A percentile compares a stretch with the other conserved stretches of the same genome.
phyloP scores from a whole-genome alignment of 176 grass and related monocot species.

The Eragrostis nindensis region DNA sequence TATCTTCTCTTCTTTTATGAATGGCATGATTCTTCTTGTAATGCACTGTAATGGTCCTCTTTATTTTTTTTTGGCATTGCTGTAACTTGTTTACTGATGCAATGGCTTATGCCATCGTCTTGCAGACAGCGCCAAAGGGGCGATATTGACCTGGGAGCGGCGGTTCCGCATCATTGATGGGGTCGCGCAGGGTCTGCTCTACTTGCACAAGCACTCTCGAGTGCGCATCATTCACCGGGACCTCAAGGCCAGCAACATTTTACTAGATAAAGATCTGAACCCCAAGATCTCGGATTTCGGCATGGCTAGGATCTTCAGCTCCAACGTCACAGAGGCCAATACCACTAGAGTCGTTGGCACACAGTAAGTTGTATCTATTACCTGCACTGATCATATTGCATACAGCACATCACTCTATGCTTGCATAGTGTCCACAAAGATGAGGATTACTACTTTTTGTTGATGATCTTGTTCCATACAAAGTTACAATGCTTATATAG shows the following conservation, averaged over 20 bases:
- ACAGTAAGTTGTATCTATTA: slow-evolving; percentile 31
- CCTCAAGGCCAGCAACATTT: slow-evolving; percentile 53
- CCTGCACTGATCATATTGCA: not conserved
- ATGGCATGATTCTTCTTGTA: no score
- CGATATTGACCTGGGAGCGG: slow-evolving; percentile 32
- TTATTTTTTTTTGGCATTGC: no score
- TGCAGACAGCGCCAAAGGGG: slow-evolving; percentile 33
- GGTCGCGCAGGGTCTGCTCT: slow-evolving; percentile 56
- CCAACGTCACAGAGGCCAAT: slow-evolving; percentile 44
- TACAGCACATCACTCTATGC: not conserved
- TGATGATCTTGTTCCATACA: not conserved
- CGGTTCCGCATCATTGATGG: slow-evolving; percentile 60
- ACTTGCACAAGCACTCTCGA: slow-evolving; percentile 64
- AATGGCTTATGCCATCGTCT: not conserved
- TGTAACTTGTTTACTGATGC: not conserved
- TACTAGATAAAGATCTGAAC: slow-evolving; percentile 50
- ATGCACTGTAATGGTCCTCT: no score
- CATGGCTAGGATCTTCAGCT: slow-evolving; percentile 53
- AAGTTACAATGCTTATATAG: not conserved
- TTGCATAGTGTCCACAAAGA: not conserved
- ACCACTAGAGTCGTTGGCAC: slow-evolving; percentile 57
- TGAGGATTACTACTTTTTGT: not conserved
- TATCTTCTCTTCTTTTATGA: no score
- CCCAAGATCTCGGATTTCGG: slow-evolving; percentile 66
- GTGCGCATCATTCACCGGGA: slow-evolving; percentile 54